These are phyloP conservation scores for Saturnispora hagleri DNA, from an alignment of 805 yeast genomes.

Conservation along the genomic window DNA sequence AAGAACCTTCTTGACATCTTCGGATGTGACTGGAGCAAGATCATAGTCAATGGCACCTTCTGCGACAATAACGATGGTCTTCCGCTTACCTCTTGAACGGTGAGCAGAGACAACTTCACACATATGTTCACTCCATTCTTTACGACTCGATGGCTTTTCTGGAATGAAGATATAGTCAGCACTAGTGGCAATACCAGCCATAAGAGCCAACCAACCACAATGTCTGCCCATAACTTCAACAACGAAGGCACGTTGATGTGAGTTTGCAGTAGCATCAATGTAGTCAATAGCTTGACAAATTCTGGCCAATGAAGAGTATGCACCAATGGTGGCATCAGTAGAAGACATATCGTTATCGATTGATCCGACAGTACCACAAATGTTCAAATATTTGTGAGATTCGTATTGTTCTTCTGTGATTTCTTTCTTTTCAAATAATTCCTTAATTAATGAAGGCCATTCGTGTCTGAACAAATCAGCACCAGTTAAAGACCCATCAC, in stretches of 20 bases:
- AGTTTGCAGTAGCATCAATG: constrained; percentile 75
- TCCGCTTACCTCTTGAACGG: constrained; percentile 63
- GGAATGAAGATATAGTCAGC: constrained; percentile 79
- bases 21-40: constrained; percentile 55
- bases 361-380: constrained; percentile 74
- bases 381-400: constrained; percentile 48
- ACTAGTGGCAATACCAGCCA: constrained; percentile 73
- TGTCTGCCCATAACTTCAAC: constrained; percentile 87
- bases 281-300: constrained; percentile 70
- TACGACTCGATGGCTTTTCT: constrained; percentile 59
- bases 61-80: constrained; percentile 72
- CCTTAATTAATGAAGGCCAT: constrained; percentile 65
- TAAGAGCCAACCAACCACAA: constrained; percentile 80
- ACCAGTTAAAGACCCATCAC: constrained; percentile 78
- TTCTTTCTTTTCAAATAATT: constrained; percentile 37
- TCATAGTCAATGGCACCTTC: constrained; percentile 75
- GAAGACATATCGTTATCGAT: constrained; percentile 79
- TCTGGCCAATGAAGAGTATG: constrained; percentile 67
- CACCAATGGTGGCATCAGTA: constrained; percentile 79
- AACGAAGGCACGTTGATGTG: constrained; percentile 77
- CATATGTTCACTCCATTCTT: constrained; percentile 61
- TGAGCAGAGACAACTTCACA: constrained; percentile 54
- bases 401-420: constrained; percentile 39
- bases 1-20: constrained; percentile 56
- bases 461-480: constrained; percentile 69